phyloP scores from a whole-genome alignment of 495 filamentous ascomycete species.

The Xylaria intraflava region DNA sequence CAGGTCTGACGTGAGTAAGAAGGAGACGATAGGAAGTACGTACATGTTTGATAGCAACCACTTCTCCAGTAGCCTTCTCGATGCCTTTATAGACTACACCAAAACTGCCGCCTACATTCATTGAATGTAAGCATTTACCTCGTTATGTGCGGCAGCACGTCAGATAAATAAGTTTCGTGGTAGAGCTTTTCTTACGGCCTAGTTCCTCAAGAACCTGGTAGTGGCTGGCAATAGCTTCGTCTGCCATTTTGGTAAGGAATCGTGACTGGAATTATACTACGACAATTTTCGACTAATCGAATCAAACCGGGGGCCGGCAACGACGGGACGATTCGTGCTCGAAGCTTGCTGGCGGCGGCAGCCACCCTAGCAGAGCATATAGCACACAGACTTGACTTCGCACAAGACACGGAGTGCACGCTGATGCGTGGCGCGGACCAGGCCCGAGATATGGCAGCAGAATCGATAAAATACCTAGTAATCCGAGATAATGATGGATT shows the following conservation, averaged over 20 bases:
- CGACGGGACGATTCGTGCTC: not conserved
- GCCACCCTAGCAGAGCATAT: not conserved
- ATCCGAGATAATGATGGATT: too few relatives aligned
- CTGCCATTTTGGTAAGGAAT: constrained; percentile 36
- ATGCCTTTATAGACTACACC: constrained; percentile 95
- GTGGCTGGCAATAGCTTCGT: constrained; percentile 65
- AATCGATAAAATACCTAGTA: not conserved
- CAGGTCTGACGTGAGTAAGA: not conserved
- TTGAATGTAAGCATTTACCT: constrained; percentile 8
- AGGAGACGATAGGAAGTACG: constrained; percentile 20
- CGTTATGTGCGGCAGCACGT: not conserved
- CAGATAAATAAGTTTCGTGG: not conserved
- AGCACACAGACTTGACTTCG: not conserved
- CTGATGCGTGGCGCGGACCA: not conserved
- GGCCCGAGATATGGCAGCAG: not conserved
- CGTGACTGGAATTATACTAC: not conserved
- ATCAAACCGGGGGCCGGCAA: not conserved
- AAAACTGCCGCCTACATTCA: constrained; percentile 72
- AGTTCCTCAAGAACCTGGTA: constrained; percentile 91
- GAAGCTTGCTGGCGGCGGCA: not conserved
- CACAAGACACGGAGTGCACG: not conserved
- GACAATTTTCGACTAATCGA: not conserved
- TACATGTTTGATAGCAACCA: constrained; percentile 89
- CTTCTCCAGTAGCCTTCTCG: constrained; percentile 74
- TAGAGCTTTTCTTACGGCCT: constrained; percentile 59